These are phyloP conservation scores for Plasmodium vivax DNA, from an alignment of 169 alveolate species.

Conservation along the genomic window DNA sequence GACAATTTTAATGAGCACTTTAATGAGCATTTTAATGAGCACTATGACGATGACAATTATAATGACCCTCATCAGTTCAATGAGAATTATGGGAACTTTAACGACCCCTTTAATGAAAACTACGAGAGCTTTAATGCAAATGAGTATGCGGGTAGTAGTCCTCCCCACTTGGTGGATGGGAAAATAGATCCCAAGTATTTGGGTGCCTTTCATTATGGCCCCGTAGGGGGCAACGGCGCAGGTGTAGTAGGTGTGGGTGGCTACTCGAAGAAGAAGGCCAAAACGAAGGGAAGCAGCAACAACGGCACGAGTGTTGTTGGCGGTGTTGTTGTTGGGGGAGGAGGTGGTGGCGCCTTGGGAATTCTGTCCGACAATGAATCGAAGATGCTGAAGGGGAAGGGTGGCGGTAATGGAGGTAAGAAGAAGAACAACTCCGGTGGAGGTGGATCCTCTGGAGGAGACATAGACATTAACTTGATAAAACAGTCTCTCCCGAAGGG, in stretches of 20 bases:
- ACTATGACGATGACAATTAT: neutral
- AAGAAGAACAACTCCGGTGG: neutral
- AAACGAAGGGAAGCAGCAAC: neutral
- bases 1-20: neutral
- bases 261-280: neutral
- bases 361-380: constrained; percentile 10
- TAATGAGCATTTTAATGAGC: neutral
- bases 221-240: neutral
- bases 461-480: constrained; percentile 29
- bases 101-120: neutral
- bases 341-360: neutral
- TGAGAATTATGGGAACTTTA: neutral
- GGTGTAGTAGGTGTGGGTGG: neutral
- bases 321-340: neutral
- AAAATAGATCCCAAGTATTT: neutral
- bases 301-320: neutral
- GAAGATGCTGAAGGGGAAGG: neutral
- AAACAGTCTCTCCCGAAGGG: constrained; percentile 64
- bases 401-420: neutral
- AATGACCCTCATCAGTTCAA: neutral
- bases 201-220: neutral
- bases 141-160: neutral
- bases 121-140: neutral
- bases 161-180: neutral
- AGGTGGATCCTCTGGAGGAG: neutral